Conservation (phyloP, 768 basidiomycete species). For the Termitomyces sp. region DNA sequence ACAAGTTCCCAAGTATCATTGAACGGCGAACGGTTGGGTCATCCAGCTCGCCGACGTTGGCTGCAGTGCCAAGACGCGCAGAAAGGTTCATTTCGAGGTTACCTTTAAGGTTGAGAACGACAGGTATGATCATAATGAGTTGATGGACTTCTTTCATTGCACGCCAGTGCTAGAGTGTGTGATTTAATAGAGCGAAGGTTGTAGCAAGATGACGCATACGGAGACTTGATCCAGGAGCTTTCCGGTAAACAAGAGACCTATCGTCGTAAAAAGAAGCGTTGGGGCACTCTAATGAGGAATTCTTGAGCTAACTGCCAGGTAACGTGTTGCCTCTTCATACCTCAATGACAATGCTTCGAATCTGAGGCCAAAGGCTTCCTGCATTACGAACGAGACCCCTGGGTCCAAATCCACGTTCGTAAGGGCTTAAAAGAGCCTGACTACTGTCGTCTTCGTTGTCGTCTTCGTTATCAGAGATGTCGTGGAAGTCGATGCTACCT, state of each 20-base stretch:
- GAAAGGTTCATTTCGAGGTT: slow-evolving; percentile 99
- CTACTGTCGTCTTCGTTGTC: slow-evolving; percentile 34
- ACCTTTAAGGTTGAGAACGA: slow-evolving; percentile 94
- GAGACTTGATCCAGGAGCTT: slow-evolving; percentile 86
- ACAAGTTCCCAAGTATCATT: slow-evolving; percentile 78
- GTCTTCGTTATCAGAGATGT: slow-evolving; percentile 31
- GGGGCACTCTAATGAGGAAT: slow-evolving; percentile 68
- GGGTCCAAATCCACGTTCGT: slow-evolving; percentile 30
- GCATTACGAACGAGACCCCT: slow-evolving; percentile 18
- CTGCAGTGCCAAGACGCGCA: slow-evolving; percentile 90
- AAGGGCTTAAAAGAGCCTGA: slow-evolving; percentile 48
- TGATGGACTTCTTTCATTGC: slow-evolving; percentile 91
- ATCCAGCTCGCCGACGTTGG: slow-evolving; percentile 92
- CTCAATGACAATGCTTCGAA: slow-evolving; percentile 66
- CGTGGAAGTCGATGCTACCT: slow-evolving; percentile 22
- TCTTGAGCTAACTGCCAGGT: not conserved
- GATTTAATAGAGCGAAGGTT: not conserved
- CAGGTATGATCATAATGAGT: slow-evolving; percentile 94
- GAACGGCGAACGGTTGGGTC: slow-evolving; percentile 53
- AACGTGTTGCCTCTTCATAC: slow-evolving; percentile 33
- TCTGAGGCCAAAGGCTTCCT: slow-evolving; percentile 46
- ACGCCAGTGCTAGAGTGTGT: slow-evolving; percentile 62
- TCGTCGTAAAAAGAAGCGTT: slow-evolving; percentile 77
- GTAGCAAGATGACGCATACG: slow-evolving; percentile 36
- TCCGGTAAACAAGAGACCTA: slow-evolving; percentile 88